Evolutionary conservation across 2,329 filamentous ascomycete species (phyloP).

Genomic region (Calonectria multiphialidica): DNA sequence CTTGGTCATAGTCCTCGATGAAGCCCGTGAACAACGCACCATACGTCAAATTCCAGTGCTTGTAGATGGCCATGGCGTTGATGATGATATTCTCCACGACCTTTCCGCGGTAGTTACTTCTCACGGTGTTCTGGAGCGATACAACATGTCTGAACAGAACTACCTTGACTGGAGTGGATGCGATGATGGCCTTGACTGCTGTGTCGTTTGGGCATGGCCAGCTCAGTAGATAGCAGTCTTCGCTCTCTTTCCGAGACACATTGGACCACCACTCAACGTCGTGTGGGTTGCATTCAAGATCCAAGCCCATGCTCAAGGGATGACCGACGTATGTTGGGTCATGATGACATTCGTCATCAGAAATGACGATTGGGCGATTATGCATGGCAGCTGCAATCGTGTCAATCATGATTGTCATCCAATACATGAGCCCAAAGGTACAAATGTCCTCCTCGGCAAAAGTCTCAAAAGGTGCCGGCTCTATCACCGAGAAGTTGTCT

Average conservation of each 20-base stretch:
- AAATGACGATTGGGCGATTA: conserved; percentile 48
- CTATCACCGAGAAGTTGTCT: neutral
- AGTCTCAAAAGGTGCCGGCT: conserved; percentile 21
- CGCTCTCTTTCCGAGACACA: conserved; percentile 48
- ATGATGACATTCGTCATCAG: conserved; percentile 54
- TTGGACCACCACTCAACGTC: conserved; percentile 48
- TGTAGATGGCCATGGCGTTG: conserved; percentile 61
- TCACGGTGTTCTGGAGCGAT: conserved; percentile 63
- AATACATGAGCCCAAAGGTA: conserved; percentile 68
- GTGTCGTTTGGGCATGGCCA: conserved; percentile 68
- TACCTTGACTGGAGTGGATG: conserved; percentile 69
- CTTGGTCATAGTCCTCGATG: conserved; percentile 58
- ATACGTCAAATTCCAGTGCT: conserved; percentile 66
- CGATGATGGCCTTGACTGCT: conserved; percentile 60
- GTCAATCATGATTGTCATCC: conserved; percentile 71
- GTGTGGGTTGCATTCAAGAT: conserved; percentile 28
- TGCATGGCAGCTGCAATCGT: conserved; percentile 68
- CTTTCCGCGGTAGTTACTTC: conserved; percentile 50
- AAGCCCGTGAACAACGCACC: conserved; percentile 64
- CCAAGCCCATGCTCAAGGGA: conserved; percentile 25
- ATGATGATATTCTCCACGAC: conserved; percentile 61
- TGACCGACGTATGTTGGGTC: conserved; percentile 41
- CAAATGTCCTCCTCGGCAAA: conserved; percentile 47
- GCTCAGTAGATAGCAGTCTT: conserved; percentile 40
- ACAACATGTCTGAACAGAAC: conserved; percentile 68